phyloP scores from a whole-genome alignment of 495 filamentous ascomycete species.

The Viridothelium virens region DNA sequence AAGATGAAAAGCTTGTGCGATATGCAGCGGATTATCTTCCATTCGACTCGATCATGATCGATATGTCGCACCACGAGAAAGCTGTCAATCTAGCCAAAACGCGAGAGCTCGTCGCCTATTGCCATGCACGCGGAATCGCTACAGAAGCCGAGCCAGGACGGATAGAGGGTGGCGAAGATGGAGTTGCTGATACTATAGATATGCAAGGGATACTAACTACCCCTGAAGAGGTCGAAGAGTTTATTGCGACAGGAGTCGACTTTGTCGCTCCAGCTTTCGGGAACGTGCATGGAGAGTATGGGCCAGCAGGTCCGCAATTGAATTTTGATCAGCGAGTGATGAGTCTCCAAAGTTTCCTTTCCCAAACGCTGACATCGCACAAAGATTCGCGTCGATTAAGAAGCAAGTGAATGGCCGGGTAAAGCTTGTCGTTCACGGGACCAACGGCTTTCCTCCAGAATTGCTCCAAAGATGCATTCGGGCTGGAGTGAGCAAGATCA shows the following conservation, averaged over 20 bases:
- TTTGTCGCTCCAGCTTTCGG: constrained; percentile 29
- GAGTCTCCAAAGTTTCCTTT: neutral
- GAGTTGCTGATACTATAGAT: constrained; percentile 27
- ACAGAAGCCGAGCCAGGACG: constrained; percentile 29
- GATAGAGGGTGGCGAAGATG: constrained; percentile 31
- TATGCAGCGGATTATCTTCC: constrained; percentile 20
- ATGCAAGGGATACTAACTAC: constrained; percentile 28
- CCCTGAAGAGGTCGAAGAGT: constrained; percentile 25
- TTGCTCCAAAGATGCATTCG: constrained; percentile 25
- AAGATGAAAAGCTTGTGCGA: constrained; percentile 23
- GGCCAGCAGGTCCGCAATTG: constrained; percentile 20
- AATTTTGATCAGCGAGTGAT: constrained; percentile 18
- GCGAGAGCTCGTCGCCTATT: constrained; percentile 22
- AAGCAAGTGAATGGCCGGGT: constrained; percentile 55
- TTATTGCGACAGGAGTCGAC: constrained; percentile 26
- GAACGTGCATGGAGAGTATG: constrained; percentile 31
- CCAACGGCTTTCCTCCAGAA: constrained; percentile 24
- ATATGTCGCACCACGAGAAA: constrained; percentile 31
- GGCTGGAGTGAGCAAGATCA: constrained; percentile 24
- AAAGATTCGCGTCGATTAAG: constrained; percentile 53
- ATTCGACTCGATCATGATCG: constrained; percentile 30
- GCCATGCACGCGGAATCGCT: constrained; percentile 27
- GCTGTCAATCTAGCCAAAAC: constrained; percentile 28
- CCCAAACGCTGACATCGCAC: neutral
- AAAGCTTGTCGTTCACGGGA: constrained; percentile 58